Evolutionary conservation across 352 stramenopile species (phyloP).

Genomic region (Globisporangium abappressorium): DNA sequence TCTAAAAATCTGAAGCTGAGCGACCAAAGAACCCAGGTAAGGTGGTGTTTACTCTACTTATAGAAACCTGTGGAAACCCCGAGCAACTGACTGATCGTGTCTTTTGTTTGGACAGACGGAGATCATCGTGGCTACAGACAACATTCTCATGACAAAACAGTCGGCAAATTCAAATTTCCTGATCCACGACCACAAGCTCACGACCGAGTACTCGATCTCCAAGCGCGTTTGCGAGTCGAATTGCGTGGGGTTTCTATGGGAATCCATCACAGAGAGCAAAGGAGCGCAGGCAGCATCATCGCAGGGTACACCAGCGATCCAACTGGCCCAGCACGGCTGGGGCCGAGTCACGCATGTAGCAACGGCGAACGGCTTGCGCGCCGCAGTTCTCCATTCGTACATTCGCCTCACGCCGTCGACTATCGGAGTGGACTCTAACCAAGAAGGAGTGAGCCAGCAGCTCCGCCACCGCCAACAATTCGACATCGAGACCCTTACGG

Average conservation of each 20-base stretch:
- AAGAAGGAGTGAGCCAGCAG: neutral
- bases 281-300: neutral
- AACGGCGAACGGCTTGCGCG: neutral
- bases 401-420: slow-evolving; percentile 26
- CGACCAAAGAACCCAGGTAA: slow-evolving; percentile 5
- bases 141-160: slow-evolving; percentile 17
- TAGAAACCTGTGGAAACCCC: neutral
- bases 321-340: slow-evolving; percentile 14
- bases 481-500: neutral
- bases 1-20: slow-evolving; percentile 30
- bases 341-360: neutral
- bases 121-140: slow-evolving; percentile 15
- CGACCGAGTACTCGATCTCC: slow-evolving; percentile 18
- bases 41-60: no score
- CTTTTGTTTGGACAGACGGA: neutral
- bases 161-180: slow-evolving; percentile 2
- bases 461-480: neutral
- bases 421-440: neutral
- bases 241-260: slow-evolving; percentile 22
- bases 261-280: slow-evolving; percentile 7
- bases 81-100: neutral
- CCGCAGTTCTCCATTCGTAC: slow-evolving; percentile 22
- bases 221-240: slow-evolving; percentile 22
- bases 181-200: neutral
- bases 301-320: neutral